Base-by-base conservation (phyloP, 2,329 filamentous ascomycete genomes). In the Achaetomium macrosporum region DNA sequence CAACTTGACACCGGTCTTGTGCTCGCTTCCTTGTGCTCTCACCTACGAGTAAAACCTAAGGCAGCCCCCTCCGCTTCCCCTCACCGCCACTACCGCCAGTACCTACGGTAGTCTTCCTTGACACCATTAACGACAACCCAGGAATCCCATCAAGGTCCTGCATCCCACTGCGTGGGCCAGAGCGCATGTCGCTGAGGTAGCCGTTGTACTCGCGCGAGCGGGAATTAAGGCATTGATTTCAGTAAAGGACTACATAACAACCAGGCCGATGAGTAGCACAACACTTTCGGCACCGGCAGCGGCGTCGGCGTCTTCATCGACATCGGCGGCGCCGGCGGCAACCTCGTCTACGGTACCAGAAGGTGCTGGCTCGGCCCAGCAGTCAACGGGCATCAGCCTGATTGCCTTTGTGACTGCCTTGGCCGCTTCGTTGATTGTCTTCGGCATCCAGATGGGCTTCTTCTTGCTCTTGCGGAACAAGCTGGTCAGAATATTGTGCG, bases 401-500 rank as follows among this genome's bases (percentile, higher is more conserved):
- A 66, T 72, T 17, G 69, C 78, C n/a, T 88, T 89, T 59, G 63
- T 87, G 35, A 82, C 85, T 47, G 85, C 85, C 40, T 65, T 88
- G 57, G 76, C 74, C 35, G 78, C 81, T 46, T 83, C 83, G 64
- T 65, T 85, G 43, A 69, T 81, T 16, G 69, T 88, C 51, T 88
- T 88, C 56, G 77, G 73, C 1, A 69, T 84, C 5, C 82, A 85
- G 65, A 73, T 90, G 35, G 64, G 84, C 11, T 64, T 87, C n/a
- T 96, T 96, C 66, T 67, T 90, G 7, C 62, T 93, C 1, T 72
- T 96, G 40, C 84, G 90, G 59, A 85, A 88, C 54, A 91, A 88
- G 59, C 71, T 95, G 35, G 83, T 84, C 2, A 79, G 90, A 57
- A 95, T 96, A 56, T 96, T 91, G 87, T 90, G 72, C 64, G 84